Evolutionary conservation across 495 filamentous ascomycete species (phyloP).

Genomic region (Xylaria nigripes): DNA sequence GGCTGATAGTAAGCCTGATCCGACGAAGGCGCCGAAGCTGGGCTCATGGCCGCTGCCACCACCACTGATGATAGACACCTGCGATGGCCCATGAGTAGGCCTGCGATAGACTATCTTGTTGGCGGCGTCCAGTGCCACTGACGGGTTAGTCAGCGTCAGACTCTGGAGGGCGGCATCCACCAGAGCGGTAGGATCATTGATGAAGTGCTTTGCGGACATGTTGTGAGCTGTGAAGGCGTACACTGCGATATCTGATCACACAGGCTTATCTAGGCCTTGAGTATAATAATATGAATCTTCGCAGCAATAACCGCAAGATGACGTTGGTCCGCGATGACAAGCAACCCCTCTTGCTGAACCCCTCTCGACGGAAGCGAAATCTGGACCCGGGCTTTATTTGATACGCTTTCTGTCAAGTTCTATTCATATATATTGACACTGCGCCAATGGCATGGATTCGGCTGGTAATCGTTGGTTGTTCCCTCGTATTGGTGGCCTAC

Average conservation of each 20-base stretch:
- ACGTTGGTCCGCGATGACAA: too few relatives aligned
- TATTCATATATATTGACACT: too few relatives aligned
- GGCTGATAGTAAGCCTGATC: slow-evolving; percentile 68
- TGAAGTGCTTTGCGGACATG: slow-evolving; percentile 79
- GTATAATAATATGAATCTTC: too few relatives aligned
- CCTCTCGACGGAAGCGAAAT: too few relatives aligned
- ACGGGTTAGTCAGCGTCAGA: slow-evolving; percentile 77
- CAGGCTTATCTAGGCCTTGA: background rate
- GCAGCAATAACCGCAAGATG: too few relatives aligned
- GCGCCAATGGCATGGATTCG: too few relatives aligned
- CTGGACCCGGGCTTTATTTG: too few relatives aligned
- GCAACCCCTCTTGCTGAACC: too few relatives aligned
- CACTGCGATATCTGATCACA: background rate
- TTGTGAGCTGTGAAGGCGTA: background rate
- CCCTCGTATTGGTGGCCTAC: too few relatives aligned
- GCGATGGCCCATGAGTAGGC: slow-evolving; percentile 37
- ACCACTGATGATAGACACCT: slow-evolving; percentile 79
- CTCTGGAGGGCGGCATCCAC: slow-evolving; percentile 71
- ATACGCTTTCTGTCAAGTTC: too few relatives aligned
- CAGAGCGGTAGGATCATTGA: slow-evolving; percentile 74
- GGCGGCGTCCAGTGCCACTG: slow-evolving; percentile 63
- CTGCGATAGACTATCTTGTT: slow-evolving; percentile 86
- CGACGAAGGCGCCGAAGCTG: slow-evolving; percentile 65
- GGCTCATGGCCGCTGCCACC: slow-evolving; percentile 94
- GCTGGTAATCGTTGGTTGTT: too few relatives aligned